These are phyloP conservation scores for Tetradesmus obliquus DNA, from an alignment of 139 green algal species.

Conservation along the genomic window DNA sequence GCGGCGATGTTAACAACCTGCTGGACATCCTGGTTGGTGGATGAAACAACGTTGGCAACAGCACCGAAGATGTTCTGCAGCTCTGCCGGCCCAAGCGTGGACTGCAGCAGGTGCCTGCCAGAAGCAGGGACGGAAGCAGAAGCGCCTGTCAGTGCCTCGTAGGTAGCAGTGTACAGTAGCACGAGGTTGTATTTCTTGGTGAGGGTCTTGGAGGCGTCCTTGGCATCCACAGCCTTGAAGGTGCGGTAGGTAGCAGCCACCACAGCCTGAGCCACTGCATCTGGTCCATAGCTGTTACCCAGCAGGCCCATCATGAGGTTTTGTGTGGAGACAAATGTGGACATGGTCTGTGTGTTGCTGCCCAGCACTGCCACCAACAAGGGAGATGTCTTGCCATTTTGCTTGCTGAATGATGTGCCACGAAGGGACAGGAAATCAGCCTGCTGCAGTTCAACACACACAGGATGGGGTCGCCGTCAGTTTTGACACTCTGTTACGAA, in stretches of 20 bases:
- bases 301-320: conserved; percentile 4
- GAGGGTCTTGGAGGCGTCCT: background rate
- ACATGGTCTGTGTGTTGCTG: background rate
- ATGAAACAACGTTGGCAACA: background rate
- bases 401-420: background rate
- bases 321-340: background rate
- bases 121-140: background rate
- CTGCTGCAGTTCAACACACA: background rate
- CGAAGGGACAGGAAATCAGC: conserved; percentile 19
- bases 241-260: conserved; percentile 5
- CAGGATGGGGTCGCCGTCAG: too few relatives aligned
- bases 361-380: conserved; percentile 13
- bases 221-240: background rate
- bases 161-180: background rate
- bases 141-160: background rate
- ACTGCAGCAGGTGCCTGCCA: background rate
- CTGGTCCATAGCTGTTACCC: background rate
- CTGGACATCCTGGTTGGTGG: background rate
- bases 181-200: background rate
- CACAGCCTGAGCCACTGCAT: conserved; percentile 11
- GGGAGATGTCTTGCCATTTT: background rate
- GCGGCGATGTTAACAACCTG: background rate
- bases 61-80: background rate
- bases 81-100: background rate
- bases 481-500: too few relatives aligned